Evolutionary conservation across 495 filamentous ascomycete genomes (phyloP).

Genomic region (Podospora pseudoanserina): DNA sequence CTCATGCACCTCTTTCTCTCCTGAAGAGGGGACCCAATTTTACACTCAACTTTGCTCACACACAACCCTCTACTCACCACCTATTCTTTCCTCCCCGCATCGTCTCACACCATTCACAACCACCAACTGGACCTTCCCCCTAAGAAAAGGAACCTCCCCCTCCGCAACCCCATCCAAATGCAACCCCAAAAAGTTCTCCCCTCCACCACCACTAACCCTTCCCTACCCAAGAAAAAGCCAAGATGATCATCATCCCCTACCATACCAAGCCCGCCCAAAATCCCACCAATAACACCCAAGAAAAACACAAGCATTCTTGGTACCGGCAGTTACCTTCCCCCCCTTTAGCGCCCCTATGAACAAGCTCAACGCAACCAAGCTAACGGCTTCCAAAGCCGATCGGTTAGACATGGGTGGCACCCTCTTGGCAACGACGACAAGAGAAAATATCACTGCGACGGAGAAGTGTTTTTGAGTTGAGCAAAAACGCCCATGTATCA

Average conservation of each 20-base stretch:
- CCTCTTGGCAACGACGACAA: background rate
- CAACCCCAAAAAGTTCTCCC: too few species aligned
- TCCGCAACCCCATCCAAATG: too few species aligned
- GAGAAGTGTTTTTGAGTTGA: background rate
- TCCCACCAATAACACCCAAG: background rate
- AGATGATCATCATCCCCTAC: too few species aligned
- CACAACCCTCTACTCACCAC: too few species aligned
- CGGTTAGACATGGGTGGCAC: background rate
- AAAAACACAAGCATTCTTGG: constrained; percentile 2
- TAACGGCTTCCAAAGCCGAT: background rate
- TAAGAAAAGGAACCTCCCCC: too few species aligned
- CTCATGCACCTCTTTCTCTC: too few species aligned
- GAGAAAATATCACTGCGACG: background rate
- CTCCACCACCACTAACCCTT: background rate
- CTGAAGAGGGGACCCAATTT: too few species aligned
- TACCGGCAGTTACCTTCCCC: background rate
- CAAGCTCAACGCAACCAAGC: background rate
- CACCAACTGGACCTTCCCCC: too few species aligned
- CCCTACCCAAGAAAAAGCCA: background rate
- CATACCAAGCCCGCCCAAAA: background rate
- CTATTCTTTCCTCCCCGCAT: too few species aligned
- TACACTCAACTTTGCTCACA: too few species aligned
- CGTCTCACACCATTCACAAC: too few species aligned
- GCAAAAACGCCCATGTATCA: background rate
- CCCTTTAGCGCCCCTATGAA: background rate